Evolutionary conservation across 129 eudicot genomes (phyloP), one percentile per base, ranked within the genome.

Genomic region (Saposhnikovia divaricata): DNA sequence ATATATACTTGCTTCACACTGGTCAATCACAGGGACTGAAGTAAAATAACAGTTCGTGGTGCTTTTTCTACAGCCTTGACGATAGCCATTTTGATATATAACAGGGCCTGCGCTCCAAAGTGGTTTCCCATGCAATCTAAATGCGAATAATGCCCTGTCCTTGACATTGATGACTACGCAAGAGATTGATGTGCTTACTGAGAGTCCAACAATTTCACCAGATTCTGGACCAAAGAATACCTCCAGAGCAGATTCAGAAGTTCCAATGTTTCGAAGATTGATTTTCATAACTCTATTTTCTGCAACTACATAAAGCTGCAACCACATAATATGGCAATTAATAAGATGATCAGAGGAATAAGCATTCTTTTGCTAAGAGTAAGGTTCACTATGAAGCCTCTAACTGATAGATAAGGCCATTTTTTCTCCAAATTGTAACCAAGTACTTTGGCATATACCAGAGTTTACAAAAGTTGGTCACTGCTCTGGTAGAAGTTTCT

Each of bases 1-100:
- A 81, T 92, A 96, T 21, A 96, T 55, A 84, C 91, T 92, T 71
- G 97, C 89, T 85, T 96, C 99, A 71, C 99, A 96, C 42, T 86
- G 85, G 87, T 96, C 99, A 75, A 89, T 87, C 82, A 92, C 86
- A 21, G 97, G 97, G 23, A 23, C 78, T 38, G 98, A 88, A 77
- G 85, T 70, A 77, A 96, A 96, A 85, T 86, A 92, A 85, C 99
- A 96, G 48, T 72, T 89, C 3, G 89, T 84, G 72, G 84, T 57
- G 74, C 91, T 90, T 81, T 76, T 85, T 86, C 87, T 81, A 80
- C 99, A 96, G 70, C 99, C 98, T 89, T 96, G 98, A 80, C 82
- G 88, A 78, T 90, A 89, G 38, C 89, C 93, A 78, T 55, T 84
- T 77, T 74, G 95, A 85, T 78, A 80, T 79, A 90, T 83, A 43